Conservation (phyloP, 1,139 yeast species). For the Zhuliangozyma blackwelliae region DNA sequence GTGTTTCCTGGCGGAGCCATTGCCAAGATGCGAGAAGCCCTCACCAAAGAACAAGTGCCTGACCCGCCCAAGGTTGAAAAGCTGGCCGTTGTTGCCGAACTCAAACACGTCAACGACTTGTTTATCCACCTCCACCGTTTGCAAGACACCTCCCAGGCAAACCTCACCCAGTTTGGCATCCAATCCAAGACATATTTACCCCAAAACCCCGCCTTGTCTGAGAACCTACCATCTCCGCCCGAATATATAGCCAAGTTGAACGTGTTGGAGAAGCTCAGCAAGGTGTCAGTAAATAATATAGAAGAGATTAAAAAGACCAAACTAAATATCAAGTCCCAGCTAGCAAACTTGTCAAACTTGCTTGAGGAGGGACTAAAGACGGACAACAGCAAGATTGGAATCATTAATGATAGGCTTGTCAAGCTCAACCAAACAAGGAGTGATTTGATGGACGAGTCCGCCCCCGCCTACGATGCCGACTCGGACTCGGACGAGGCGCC, state of each 20-base stretch:
- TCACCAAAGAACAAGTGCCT: conserved; percentile 14
- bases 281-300: conserved; percentile 31
- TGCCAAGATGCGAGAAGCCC: conserved; percentile 29
- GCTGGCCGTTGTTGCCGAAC: conserved; percentile 17
- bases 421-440: conserved; percentile 35
- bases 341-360: conserved; percentile 37
- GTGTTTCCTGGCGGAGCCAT: conserved; percentile 49
- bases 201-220: conserved; percentile 36
- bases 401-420: conserved; percentile 36
- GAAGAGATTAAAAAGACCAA: conserved; percentile 38
- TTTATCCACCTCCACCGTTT: conserved; percentile 27
- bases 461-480: conserved; percentile 12
- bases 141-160: conserved; percentile 30
- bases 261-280: conserved; percentile 40
- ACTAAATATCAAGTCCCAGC: conserved; percentile 33
- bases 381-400: conserved; percentile 39
- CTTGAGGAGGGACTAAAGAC: conserved; percentile 41
- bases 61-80: conserved; percentile 1
- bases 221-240: conserved; percentile 49
- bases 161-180: conserved; percentile 40
- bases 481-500: conserved; percentile 24
- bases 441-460: conserved; percentile 7
- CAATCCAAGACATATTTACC: conserved; percentile 43
- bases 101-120: conserved; percentile 31
- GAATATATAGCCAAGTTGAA: conserved; percentile 45